phyloP scores from a whole-genome alignment of 139 green algal genomes.

The Spirogloea muscicola region DNA sequence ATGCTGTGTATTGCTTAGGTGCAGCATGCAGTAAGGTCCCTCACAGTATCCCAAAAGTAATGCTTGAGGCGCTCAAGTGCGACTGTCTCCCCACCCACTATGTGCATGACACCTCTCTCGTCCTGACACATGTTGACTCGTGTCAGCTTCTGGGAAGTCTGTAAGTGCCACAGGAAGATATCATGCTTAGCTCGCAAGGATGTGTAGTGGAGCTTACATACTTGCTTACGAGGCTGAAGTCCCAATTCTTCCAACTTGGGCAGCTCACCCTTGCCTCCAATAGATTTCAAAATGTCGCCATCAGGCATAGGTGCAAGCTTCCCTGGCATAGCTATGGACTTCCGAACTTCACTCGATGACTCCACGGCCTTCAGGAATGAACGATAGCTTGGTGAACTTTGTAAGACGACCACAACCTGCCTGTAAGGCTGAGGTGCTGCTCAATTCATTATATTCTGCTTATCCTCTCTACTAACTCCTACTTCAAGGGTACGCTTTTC shows the following conservation, averaged over 20 bases:
- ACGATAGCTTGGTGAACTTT: not conserved
- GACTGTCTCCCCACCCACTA: constrained; percentile 82
- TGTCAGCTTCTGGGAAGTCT: not conserved
- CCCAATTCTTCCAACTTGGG: constrained; percentile 5
- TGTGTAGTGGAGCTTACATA: not conserved
- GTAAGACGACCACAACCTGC: not conserved
- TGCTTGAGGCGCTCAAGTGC: constrained; percentile 83
- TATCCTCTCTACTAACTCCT: too few species aligned
- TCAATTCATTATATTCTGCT: too few species aligned
- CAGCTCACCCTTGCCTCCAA: constrained; percentile 4
- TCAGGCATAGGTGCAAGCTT: constrained; percentile 8
- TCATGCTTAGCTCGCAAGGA: not conserved
- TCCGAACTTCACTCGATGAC: constrained; percentile 1
- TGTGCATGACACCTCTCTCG: constrained; percentile 63
- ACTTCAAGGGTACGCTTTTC: constrained; percentile 37
- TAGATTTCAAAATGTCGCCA: not conserved
- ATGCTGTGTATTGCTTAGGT: not conserved
- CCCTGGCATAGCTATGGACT: constrained; percentile 2
- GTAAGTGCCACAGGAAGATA: not conserved
- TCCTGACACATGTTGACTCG: constrained; percentile 18
- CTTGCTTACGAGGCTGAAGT: constrained; percentile 1
- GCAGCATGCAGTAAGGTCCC: constrained; percentile 2
- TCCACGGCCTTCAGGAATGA: constrained; percentile 14
- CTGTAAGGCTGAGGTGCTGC: not conserved
- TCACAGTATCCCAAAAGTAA: constrained; percentile 84